Conservation (phyloP, 2,329 filamentous ascomycete genomes). For the Colletotrichum sp. region DNA sequence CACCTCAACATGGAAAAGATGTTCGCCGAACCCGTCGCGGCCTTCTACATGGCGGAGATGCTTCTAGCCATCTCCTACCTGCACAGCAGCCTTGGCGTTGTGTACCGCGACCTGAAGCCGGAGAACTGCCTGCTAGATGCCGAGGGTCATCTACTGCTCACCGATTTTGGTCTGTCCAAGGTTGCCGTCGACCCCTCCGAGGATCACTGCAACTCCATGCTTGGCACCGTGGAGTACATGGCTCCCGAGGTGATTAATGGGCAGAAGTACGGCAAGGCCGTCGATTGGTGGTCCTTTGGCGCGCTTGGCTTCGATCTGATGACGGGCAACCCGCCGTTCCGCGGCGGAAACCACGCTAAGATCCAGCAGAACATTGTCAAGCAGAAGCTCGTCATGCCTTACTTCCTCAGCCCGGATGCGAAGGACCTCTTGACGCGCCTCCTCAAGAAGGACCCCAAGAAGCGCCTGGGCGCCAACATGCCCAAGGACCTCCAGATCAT, state of each 20-base stretch:
- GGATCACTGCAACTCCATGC: conserved; percentile 80
- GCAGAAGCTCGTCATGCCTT: conserved; percentile 87
- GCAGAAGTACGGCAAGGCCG: conserved; percentile 88
- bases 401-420: conserved; percentile 88
- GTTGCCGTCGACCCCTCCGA: conserved; percentile 75
- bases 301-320: conserved; percentile 91
- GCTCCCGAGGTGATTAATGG: conserved; percentile 92
- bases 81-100: conserved; percentile 88
- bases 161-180: conserved; percentile 96
- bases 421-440: conserved; percentile 93
- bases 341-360: conserved; percentile 89
- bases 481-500: conserved; percentile 85
- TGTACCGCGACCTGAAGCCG: conserved; percentile 96
- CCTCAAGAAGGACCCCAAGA: conserved; percentile 88
- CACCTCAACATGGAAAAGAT: conserved; percentile 93
- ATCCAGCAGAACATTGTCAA: conserved; percentile 96
- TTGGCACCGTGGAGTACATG: conserved; percentile 99
- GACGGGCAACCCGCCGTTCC: conserved; percentile 90
- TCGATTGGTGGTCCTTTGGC: conserved; percentile 99
- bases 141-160: conserved; percentile 90
- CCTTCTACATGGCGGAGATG: conserved; percentile 99
- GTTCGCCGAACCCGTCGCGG: conserved; percentile 87
- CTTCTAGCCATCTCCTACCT: conserved; percentile 92
- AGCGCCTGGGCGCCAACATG: conserved; percentile 88
- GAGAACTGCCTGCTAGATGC: conserved; percentile 95